phyloP scores from a whole-genome alignment of 768 basidiomycete genomes.

The Hericium rajendrae region DNA sequence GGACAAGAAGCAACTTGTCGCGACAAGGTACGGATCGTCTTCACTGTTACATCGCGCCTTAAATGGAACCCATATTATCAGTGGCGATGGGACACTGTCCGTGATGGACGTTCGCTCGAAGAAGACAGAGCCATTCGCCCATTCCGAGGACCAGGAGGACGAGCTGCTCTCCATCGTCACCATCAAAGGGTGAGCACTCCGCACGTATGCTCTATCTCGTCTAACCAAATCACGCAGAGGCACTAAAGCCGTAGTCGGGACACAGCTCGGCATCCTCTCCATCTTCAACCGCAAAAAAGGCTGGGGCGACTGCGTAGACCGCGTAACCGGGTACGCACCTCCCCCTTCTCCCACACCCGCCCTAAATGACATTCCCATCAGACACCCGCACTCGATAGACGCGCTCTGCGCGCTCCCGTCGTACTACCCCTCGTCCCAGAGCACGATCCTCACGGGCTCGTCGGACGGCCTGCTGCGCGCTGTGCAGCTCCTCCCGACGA shows the following conservation, averaged over 20 bases:
- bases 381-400: conserved; percentile 88
- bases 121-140: conserved; percentile 64
- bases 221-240: conserved; percentile 31
- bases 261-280: conserved; percentile 80
- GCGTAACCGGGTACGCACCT: conserved; percentile 65
- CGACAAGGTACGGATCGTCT: conserved; percentile 59
- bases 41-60: not conserved
- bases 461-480: conserved; percentile 87
- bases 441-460: conserved; percentile 77
- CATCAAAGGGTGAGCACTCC: conserved; percentile 60
- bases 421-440: conserved; percentile 52
- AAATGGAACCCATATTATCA: conserved; percentile 20
- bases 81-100: conserved; percentile 88
- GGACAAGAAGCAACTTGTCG: conserved; percentile 63
- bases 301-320: conserved; percentile 88
- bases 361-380: conserved; percentile 18
- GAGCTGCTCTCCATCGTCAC: conserved; percentile 79
- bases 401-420: conserved; percentile 69
- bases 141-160: conserved; percentile 95
- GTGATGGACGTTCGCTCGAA: conserved; percentile 87
- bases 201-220: not conserved
- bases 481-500: conserved; percentile 80
- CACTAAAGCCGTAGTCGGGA: conserved; percentile 82
- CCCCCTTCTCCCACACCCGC: not conserved
- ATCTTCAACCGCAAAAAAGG: conserved; percentile 84